Conservation (phyloP, 2,329 filamentous ascomycete species). For the Diaporthe australafricana region DNA sequence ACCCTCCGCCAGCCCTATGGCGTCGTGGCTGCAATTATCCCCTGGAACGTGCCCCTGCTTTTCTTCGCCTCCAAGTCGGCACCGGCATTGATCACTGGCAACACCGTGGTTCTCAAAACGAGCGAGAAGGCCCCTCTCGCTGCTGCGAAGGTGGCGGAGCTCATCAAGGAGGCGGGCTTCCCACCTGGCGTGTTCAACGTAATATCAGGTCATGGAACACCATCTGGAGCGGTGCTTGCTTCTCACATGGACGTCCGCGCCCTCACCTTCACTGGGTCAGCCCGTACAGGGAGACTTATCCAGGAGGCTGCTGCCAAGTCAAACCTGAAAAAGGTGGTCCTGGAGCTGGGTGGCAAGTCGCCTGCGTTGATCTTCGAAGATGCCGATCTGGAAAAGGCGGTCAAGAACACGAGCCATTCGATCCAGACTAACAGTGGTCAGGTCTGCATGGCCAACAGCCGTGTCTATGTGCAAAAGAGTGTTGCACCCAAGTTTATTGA, state of each 20-base stretch:
- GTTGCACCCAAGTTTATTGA: constrained; percentile 68
- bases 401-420: constrained; percentile 60
- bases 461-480: constrained; percentile 66
- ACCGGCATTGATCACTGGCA: constrained; percentile 60
- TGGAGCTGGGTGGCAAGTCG: constrained; percentile 77
- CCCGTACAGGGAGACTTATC: constrained; percentile 76
- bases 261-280: constrained; percentile 82
- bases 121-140: constrained; percentile 65
- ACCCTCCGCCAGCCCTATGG: constrained; percentile 62
- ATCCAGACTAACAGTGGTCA: constrained; percentile 68
- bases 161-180: constrained; percentile 79
- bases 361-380: constrained; percentile 75
- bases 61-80: constrained; percentile 61
- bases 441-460: constrained; percentile 69
- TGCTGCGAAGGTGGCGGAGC: constrained; percentile 53
- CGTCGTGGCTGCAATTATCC: constrained; percentile 68
- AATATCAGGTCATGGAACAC: constrained; percentile 75
- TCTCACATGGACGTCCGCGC: constrained; percentile 77
- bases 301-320: constrained; percentile 77
- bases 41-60: constrained; percentile 65
- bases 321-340: constrained; percentile 72
- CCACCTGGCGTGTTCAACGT: constrained; percentile 82
- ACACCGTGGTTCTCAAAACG: constrained; percentile 64
- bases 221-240: constrained; percentile 74
- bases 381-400: constrained; percentile 71